These are phyloP conservation scores for Pseudopyrenochaeta lycopersici DNA, from an alignment of 2,329 filamentous ascomycete species.

Conservation along the genomic window DNA sequence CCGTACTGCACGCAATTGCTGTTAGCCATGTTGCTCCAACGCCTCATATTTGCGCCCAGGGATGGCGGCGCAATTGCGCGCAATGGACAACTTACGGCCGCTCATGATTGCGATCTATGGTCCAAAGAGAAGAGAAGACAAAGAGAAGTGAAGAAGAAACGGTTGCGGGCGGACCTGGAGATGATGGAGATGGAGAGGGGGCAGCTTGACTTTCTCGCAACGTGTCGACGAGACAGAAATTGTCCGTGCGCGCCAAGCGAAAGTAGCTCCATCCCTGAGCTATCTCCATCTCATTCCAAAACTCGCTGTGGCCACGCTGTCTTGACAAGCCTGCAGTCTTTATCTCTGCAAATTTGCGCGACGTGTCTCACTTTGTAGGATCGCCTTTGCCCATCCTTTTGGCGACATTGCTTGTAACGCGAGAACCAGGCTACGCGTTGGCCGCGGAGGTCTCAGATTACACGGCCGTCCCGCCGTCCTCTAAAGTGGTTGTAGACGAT, in stretches of 20 bases:
- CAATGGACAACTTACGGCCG: constrained; percentile 61
- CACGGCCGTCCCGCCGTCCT: no score
- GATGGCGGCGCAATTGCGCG: constrained; percentile 32
- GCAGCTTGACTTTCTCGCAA: constrained; percentile 40
- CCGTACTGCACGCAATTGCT: constrained; percentile 71
- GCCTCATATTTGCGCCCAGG: constrained; percentile 15
- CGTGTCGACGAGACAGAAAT: constrained; percentile 38
- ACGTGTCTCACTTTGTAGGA: background rate
- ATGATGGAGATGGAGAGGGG: constrained; percentile 44
- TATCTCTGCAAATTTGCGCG: background rate
- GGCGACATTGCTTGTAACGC: no score
- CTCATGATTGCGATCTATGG: constrained; percentile 62
- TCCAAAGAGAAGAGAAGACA: constrained; percentile 45
- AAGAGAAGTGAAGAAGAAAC: constrained; percentile 38
- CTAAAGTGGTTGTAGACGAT: no score
- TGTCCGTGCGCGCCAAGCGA: constrained; percentile 26
- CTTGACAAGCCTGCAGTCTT: constrained; percentile 6
- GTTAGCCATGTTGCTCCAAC: constrained; percentile 27
- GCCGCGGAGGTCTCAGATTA: no score
- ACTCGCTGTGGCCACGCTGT: constrained; percentile 34
- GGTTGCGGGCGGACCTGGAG: constrained; percentile 34
- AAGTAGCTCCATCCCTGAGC: constrained; percentile 38
- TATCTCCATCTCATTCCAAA: constrained; percentile 26
- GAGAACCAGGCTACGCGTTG: no score
- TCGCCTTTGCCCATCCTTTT: background rate